These are phyloP conservation scores for Rhodotorula sp. DNA, from an alignment of 1,284 basidiomycete genomes.

Conservation along the genomic window DNA sequence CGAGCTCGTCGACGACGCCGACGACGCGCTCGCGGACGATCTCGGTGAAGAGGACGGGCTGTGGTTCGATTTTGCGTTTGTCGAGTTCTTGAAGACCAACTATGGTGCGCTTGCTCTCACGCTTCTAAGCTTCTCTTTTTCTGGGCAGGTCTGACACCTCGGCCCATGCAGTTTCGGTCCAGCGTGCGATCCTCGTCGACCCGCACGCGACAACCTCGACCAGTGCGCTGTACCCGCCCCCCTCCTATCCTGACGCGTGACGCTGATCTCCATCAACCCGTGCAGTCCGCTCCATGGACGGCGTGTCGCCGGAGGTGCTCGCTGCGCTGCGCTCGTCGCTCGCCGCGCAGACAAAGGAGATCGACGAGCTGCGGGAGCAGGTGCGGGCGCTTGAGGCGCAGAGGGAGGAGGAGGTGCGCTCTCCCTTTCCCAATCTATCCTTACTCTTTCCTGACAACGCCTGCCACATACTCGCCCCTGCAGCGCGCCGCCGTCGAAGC, in stretches of 20 bases:
- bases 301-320: slow-evolving; percentile 75
- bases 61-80: slow-evolving; percentile 98
- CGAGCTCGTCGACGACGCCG: slow-evolving; percentile 51
- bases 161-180: slow-evolving; percentile 55
- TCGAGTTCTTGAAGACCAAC: slow-evolving; percentile 99
- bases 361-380: slow-evolving; percentile 59
- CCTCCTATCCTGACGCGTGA: not conserved
- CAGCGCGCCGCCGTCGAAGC: slow-evolving; percentile 25
- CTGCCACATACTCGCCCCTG: not conserved
- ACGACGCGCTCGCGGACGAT: slow-evolving; percentile 53
- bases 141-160: too few relatives aligned
- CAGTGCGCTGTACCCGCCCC: slow-evolving; percentile 2
- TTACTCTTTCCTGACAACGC: not conserved
- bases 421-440: not conserved
- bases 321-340: slow-evolving; percentile 77
- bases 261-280: not conserved
- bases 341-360: slow-evolving; percentile 72
- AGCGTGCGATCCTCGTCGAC: slow-evolving; percentile 58
- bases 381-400: slow-evolving; percentile 52
- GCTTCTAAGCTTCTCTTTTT: not conserved
- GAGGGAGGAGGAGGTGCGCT: slow-evolving; percentile 39
- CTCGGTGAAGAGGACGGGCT: slow-evolving; percentile 74
- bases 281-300: slow-evolving; percentile 59
- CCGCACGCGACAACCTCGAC: slow-evolving; percentile 47
- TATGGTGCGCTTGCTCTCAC: slow-evolving; percentile 67